phyloP scores from a whole-genome alignment of 208 protist species.

The Endotrypanum monterogeii region DNA sequence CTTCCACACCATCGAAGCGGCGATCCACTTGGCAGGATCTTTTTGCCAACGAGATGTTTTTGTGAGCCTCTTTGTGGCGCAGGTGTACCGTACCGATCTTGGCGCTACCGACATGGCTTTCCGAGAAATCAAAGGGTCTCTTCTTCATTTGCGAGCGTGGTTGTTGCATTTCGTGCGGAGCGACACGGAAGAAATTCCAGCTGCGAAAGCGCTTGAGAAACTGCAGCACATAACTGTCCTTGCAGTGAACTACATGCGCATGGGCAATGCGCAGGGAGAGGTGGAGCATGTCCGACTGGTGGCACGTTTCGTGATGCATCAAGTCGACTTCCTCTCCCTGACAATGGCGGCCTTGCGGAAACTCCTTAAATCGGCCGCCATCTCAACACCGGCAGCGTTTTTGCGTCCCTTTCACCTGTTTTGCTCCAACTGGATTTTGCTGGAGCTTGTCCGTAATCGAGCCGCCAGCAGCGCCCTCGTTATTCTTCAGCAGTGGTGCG shows the following conservation, averaged over 20 bases:
- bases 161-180: slow-evolving; percentile 55
- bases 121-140: slow-evolving; percentile 45
- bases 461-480: slow-evolving; percentile 28
- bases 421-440: slow-evolving; percentile 68
- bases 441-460: slow-evolving; percentile 73
- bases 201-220: slow-evolving; percentile 31
- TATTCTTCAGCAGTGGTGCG: slow-evolving; percentile 76
- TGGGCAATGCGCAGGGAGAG: slow-evolving; percentile 49
- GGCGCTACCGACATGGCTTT: slow-evolving; percentile 31
- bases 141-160: slow-evolving; percentile 41
- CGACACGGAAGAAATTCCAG: neutral
- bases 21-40: slow-evolving; percentile 27
- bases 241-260: slow-evolving; percentile 84
- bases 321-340: slow-evolving; percentile 78
- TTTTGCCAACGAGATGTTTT: slow-evolving; percentile 32
- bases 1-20: slow-evolving; percentile 22
- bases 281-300: slow-evolving; percentile 57
- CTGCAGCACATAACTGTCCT: slow-evolving; percentile 66
- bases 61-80: slow-evolving; percentile 37
- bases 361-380: slow-evolving; percentile 35
- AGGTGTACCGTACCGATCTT: slow-evolving; percentile 28
- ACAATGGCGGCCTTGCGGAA: slow-evolving; percentile 62
- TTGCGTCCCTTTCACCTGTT: slow-evolving; percentile 83
- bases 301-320: slow-evolving; percentile 82
- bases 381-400: slow-evolving; percentile 24